phyloP scores from a whole-genome alignment of 2,329 filamentous ascomycete species.

The Hymenoscyphus albidus region DNA sequence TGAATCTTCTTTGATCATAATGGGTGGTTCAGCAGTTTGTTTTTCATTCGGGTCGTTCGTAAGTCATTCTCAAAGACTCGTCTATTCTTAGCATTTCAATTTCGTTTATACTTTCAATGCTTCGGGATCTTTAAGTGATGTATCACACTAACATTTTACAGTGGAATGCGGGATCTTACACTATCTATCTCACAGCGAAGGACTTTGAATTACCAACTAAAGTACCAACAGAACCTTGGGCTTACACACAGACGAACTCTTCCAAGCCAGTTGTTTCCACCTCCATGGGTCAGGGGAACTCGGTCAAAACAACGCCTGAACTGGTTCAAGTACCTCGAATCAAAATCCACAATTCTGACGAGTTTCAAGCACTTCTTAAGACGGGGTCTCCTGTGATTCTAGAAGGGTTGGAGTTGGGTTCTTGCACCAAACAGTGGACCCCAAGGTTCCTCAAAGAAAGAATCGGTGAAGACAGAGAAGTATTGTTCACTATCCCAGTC shows the following conservation, averaged over 20 bases:
- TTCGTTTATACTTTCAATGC: neutral
- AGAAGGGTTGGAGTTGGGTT: conserved; percentile 60
- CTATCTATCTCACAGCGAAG: neutral
- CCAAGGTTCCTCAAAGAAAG: conserved; percentile 58
- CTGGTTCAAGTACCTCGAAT: conserved; percentile 48
- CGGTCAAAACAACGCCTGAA: neutral
- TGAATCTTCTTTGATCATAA: conserved; percentile 51
- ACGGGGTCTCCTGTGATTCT: conserved; percentile 62
- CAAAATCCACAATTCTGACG: conserved; percentile 46
- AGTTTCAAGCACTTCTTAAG: conserved; percentile 58
- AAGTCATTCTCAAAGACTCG: conserved; percentile 40
- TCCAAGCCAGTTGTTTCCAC: neutral
- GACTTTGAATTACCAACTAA: neutral
- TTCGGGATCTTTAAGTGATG: neutral
- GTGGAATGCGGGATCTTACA: conserved; percentile 3
- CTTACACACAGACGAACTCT: conserved; percentile 21
- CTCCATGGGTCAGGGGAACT: neutral
- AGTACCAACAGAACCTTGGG: conserved; percentile 19
- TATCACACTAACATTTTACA: neutral
- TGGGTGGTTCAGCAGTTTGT: conserved; percentile 81
- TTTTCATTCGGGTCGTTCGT: conserved; percentile 89
- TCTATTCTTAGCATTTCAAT: neutral
- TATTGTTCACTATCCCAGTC: conserved; percentile 34
- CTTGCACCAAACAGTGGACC: conserved; percentile 65
- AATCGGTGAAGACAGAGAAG: conserved; percentile 59